These are phyloP conservation scores for Lophiotrema nucula DNA, from an alignment of 495 filamentous ascomycete genomes.

Conservation along the genomic window DNA sequence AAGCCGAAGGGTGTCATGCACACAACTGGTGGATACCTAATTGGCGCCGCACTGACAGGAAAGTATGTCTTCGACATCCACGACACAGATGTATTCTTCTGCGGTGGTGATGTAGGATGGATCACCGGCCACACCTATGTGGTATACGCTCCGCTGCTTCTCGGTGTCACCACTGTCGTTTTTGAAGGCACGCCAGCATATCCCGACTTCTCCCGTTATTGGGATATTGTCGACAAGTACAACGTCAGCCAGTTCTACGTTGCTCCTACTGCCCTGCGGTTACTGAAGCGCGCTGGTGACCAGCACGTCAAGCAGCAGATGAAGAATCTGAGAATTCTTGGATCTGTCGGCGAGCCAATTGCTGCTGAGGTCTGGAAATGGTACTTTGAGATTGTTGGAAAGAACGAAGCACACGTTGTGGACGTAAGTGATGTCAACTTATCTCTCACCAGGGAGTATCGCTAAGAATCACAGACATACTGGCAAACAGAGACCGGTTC, in stretches of 20 bases:
- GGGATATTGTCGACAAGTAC: conserved; percentile 96
- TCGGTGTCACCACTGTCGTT: conserved; percentile 94
- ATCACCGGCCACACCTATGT: conserved; percentile 99
- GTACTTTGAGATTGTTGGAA: conserved; percentile 96
- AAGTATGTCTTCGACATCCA: conserved; percentile 99
- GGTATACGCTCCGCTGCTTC: conserved; percentile 89
- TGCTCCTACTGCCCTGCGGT: conserved; percentile 86
- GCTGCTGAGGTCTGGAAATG: conserved; percentile 99
- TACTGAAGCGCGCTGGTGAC: conserved; percentile 93
- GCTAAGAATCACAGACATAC: conserved; percentile 71
- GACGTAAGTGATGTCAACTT: conserved; percentile 66
- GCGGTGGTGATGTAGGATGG: conserved; percentile 98
- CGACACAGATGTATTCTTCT: conserved; percentile 89
- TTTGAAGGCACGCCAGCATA: conserved; percentile 98
- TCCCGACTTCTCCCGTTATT: conserved; percentile 96
- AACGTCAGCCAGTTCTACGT: conserved; percentile 98
- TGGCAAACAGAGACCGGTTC: conserved; percentile 99
- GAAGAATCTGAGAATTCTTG: conserved; percentile 83
- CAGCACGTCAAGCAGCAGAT: conserved; percentile 86
- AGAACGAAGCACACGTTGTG: conserved; percentile 87
- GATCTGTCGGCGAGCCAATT: conserved; percentile 98
- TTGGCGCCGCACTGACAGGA: conserved; percentile 88
- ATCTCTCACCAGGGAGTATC: neutral
- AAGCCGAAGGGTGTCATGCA: conserved; percentile 99
- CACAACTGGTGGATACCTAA: conserved; percentile 89